phyloP scores from a whole-genome alignment of 116 monocot species.

The Posidonia oceanica region DNA sequence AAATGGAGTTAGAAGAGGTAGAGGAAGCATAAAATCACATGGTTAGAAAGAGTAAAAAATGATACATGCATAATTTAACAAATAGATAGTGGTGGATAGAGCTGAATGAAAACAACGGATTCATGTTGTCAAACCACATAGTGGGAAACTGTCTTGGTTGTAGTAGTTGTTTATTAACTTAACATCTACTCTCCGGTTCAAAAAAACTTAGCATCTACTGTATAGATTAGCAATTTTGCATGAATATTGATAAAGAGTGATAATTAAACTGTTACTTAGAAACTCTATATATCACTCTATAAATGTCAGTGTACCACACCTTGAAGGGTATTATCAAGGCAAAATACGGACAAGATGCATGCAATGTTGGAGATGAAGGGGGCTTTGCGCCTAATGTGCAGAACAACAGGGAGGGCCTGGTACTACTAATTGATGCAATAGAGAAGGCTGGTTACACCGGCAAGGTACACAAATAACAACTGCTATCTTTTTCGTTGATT shows the following conservation, averaged over 20 bases:
- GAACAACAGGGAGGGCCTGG: conserved; percentile 84
- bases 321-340: conserved; percentile 92
- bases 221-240: no score
- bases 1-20: no score
- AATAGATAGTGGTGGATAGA: background rate
- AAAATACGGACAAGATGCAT: conserved; percentile 98
- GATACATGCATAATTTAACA: background rate
- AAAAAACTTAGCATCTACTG: no score
- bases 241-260: no score
- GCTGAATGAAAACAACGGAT: no score
- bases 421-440: conserved; percentile 82
- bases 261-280: no score
- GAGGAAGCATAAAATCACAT: no score
- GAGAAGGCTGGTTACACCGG: conserved; percentile 93
- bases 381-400: conserved; percentile 99
- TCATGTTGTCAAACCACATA: no score
- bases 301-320: conserved; percentile 60
- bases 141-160: no score
- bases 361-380: conserved; percentile 99
- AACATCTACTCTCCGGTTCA: no score
- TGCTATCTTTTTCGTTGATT: background rate
- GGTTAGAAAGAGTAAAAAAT: no score
- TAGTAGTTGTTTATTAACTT: no score
- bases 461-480: conserved; percentile 31
- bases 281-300: background rate